Conservation (phyloP, 352 stramenopile species). For the Phytopythium vexans region DNA sequence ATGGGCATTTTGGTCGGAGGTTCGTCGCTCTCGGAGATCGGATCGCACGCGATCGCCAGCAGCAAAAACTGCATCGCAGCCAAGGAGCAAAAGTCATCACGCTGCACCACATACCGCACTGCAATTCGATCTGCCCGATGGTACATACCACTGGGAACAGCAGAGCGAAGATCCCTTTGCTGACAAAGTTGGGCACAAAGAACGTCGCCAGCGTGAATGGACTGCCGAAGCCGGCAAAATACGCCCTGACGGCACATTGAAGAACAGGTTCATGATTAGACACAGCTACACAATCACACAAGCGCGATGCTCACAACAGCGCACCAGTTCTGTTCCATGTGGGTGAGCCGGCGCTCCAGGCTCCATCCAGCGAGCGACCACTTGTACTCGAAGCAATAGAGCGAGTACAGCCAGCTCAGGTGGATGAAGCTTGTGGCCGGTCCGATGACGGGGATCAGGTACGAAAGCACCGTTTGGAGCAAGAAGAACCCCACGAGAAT, state of each 20-base stretch:
- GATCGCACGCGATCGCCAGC: conserved; percentile 76
- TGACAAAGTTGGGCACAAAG: conserved; percentile 89
- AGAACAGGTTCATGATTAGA: neutral
- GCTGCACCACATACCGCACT: too few species aligned
- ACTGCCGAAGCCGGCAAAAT: conserved; percentile 84
- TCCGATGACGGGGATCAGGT: conserved; percentile 73
- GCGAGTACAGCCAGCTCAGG: conserved; percentile 84
- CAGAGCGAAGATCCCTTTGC: conserved; percentile 86
- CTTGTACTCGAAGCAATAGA: conserved; percentile 92
- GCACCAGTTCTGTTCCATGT: conserved; percentile 85
- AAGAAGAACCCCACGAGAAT: conserved; percentile 87
- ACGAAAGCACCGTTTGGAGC: conserved; percentile 80
- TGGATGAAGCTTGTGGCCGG: conserved; percentile 80
- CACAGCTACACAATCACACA: neutral
- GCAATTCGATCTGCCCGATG: neutral
- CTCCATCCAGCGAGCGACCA: conserved; percentile 86
- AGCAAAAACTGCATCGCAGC: conserved; percentile 61
- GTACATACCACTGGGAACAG: conserved; percentile 78
- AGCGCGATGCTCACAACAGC: neutral
- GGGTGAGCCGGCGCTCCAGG: conserved; percentile 67
- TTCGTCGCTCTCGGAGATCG: conserved; percentile 48
- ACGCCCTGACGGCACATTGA: conserved; percentile 35
- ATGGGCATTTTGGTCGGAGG: conserved; percentile 57
- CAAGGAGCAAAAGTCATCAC: conserved; percentile 1
- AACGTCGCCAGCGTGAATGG: conserved; percentile 87